Evolutionary conservation across 257 asterid species (phyloP).

Genomic region (Solanum paucissectum): DNA sequence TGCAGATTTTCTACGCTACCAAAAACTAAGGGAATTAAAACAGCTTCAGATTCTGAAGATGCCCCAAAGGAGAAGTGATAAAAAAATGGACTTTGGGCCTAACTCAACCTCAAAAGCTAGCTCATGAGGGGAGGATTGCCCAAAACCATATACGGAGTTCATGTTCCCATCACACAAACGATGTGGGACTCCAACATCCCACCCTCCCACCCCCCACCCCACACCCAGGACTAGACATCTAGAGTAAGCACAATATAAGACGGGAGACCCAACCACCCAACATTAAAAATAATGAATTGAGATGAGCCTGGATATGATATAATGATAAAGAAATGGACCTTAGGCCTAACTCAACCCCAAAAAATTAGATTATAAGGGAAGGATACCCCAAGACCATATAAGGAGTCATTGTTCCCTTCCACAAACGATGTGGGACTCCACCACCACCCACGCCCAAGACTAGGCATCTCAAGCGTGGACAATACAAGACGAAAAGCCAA

Average conservation of each 20-base stretch:
- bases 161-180: not conserved
- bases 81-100: not conserved
- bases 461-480: not conserved
- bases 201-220: not conserved
- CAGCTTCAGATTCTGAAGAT: not conserved
- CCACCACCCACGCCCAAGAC: not conserved
- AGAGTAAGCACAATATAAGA: not conserved
- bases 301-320: not conserved
- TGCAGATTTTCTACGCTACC: not conserved
- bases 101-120: not conserved
- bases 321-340: not conserved
- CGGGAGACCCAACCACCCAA: not conserved
- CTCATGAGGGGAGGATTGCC: not conserved
- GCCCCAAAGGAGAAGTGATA: not conserved
- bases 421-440: not conserved
- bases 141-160: not conserved
- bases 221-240: not conserved
- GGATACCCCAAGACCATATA: not conserved
- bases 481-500: not conserved
- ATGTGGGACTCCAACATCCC: not conserved
- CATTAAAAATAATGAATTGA: not conserved
- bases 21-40: not conserved
- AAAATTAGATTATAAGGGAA: not conserved
- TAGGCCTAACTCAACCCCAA: not conserved
- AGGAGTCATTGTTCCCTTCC: not conserved